Base-by-base conservation (phyloP, 1,139 yeast genomes). In the Tardiomyces blankii region DNA sequence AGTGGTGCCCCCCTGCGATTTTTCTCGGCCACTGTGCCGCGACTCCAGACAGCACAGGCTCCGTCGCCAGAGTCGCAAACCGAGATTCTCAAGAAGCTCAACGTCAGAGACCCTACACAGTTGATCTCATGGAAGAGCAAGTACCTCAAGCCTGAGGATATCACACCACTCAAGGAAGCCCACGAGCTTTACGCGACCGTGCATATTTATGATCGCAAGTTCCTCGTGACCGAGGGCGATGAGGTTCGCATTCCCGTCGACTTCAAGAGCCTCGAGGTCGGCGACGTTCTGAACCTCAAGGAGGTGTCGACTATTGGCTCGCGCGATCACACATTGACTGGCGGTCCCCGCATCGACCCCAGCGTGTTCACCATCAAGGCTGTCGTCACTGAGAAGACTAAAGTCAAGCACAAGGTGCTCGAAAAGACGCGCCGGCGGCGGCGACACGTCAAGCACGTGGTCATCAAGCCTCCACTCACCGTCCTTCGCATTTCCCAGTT, bases 221-320 rank as follows among this genome's bases (percentile, higher is more conserved):
- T 86, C 59, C 70, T 91, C 51, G 94, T 93, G 19, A 88, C 98
- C 18, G 78, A 82, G 54, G 98, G 98, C 18, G 99, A 93, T 63
- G 75, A 73, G 54, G 77, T 91, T 44, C 74, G 80, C 41, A 67
- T 91, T 38, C 96, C 96, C 1, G 88, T 77, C 64, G 76, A 78
- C 53, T 63, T 91, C 69, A 81, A 79, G 57, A 75, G 77, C 46
- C 93, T 82, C 9, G 72, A 79, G 49, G 81, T 89, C 5, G 98
- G 98, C 16, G 96, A 88, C 62, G 72, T 72, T 35, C 71, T 93
- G 49, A 67, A 72, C 42, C 74, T 93, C 60, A 77, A 77, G 53
- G 82, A 87, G 55, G 89, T 89, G 38, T 77, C 82, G 21, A 80
- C 88, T 12, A 67, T 93, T 42, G 98, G 98, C 2, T 80, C 94